These are phyloP conservation scores for Leccinum rimulosum DNA, from an alignment of 768 basidiomycete genomes.

Conservation along the genomic window DNA sequence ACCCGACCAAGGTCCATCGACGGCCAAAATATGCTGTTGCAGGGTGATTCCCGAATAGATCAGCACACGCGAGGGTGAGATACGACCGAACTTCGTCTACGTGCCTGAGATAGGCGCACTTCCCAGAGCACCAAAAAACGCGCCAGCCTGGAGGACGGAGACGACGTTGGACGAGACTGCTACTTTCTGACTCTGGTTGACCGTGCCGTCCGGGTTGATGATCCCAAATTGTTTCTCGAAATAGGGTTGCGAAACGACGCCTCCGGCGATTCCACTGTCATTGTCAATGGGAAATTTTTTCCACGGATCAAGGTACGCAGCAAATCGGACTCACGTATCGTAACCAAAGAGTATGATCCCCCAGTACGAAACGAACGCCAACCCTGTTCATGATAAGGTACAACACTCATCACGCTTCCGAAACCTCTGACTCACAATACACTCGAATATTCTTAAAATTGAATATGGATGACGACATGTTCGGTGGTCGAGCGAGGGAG, in stretches of 20 bases:
- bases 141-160: constrained; percentile 82
- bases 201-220: constrained; percentile 40
- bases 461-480: constrained; percentile 2
- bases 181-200: constrained; percentile 40
- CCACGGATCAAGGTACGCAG: background rate
- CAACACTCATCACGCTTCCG: background rate
- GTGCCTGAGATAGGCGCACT: constrained; percentile 69
- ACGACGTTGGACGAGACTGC: constrained; percentile 80
- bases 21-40: constrained; percentile 61
- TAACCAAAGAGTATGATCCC: constrained; percentile 84
- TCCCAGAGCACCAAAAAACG: constrained; percentile 82
- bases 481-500: background rate
- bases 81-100: constrained; percentile 32
- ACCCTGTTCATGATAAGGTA: constrained; percentile 40
- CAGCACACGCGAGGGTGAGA: background rate
- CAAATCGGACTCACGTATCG: constrained; percentile 51
- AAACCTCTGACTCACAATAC: constrained; percentile 47
- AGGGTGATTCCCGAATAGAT: background rate
- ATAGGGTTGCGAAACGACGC: constrained; percentile 61
- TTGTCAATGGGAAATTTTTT: background rate
- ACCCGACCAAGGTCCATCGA: constrained; percentile 57
- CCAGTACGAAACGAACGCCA: constrained; percentile 74
- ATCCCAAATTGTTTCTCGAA: constrained; percentile 67
- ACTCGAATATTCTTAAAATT: constrained; percentile 56
- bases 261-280: constrained; percentile 60